Base-by-base conservation (phyloP, 2,329 filamentous ascomycete genomes). In the Mycocentrospora acerina region DNA sequence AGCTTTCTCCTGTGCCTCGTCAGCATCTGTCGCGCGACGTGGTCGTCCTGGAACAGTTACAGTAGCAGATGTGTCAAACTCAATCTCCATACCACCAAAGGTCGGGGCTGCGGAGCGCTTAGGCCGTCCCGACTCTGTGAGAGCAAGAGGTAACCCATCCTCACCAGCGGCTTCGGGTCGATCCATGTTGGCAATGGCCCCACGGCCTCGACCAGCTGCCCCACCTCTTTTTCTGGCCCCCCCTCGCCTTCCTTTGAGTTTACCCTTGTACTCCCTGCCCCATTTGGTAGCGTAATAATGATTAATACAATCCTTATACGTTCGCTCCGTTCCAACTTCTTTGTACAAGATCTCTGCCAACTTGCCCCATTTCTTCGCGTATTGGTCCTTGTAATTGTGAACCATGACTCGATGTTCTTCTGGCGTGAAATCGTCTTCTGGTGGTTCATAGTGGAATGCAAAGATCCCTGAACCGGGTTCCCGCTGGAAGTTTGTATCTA, bases 211-310 rank as follows among this genome's bases (percentile, higher is more conserved):
- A 66, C 51, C 74, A 52, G 55, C 55, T 47, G 37, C 62, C 42
- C 46, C 59, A 38, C 54, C 69, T 57, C 60, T 52, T 31, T 52
- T 57, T 24, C 53, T 46, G 7, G 45, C 46, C 24, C 53, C 60
- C 16, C 53, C 58, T 17, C 59, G 55, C 26, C 57, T 43, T 33
- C 64, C 51, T 50, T 61, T 66, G 19, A 85, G 74, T 66, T 86
- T 88, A 59, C 88, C 85, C 62, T 90, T 89, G 44, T 90, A 82
- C 46, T 87, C 83, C 28, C 82, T 78, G 31, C 82, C 77, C 69
- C 85, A 85, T 69, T 82, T 93, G 60, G 85, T 87, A 46, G 87
- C 76, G 65, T 93, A 93, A 67, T 93, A 93, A 65, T 90, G 89
- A 60, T 89, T 85, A 53, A 93, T 93, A 65, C 85, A 89, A 31